Conservation (phyloP, 2,329 filamentous ascomycete species). For the Cladosporium oxysporum region DNA sequence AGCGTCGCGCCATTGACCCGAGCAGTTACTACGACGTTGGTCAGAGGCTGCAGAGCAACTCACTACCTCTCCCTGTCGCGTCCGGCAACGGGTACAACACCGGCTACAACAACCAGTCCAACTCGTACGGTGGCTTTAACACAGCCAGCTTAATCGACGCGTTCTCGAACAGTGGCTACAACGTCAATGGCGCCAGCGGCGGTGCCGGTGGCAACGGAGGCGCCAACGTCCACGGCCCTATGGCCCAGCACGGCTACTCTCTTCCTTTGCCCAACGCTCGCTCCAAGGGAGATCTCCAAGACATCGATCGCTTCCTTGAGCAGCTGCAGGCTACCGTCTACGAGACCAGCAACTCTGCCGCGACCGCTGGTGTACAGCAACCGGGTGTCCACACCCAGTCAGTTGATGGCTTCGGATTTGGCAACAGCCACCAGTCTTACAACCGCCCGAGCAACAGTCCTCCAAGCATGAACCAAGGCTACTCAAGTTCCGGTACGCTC, state of each 20-base stretch:
- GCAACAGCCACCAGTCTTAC: conserved; percentile 51
- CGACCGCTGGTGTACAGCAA: conserved; percentile 74
- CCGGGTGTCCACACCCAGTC: conserved; percentile 65
- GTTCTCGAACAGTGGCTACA: conserved; percentile 32
- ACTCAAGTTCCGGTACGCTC: conserved; percentile 27
- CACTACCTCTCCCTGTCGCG: conserved; percentile 46
- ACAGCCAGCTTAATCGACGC: conserved; percentile 38
- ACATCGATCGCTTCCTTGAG: conserved; percentile 92
- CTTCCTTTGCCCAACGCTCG: conserved; percentile 86
- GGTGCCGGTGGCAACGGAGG: conserved; percentile 40
- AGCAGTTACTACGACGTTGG: conserved; percentile 89
- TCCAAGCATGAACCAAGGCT: conserved; percentile 38
- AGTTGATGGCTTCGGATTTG: conserved; percentile 48
- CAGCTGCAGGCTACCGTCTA: conserved; percentile 97
- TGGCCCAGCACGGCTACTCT: conserved; percentile 77
- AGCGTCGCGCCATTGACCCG: conserved; percentile 87
- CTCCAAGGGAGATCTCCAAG: conserved; percentile 89
- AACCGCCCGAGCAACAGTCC: conserved; percentile 62
- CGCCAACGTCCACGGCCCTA: conserved; percentile 51
- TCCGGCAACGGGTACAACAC: conserved; percentile 41
- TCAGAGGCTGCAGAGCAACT: conserved; percentile 76
- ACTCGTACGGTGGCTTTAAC: conserved; percentile 31
- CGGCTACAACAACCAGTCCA: conserved; percentile 36
- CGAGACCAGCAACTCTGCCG: conserved; percentile 77
- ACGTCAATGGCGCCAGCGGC: conserved; percentile 26